Evolutionary conservation across 2,329 filamentous ascomycete species (phyloP).

Genomic region (Juglanconis juglandina): DNA sequence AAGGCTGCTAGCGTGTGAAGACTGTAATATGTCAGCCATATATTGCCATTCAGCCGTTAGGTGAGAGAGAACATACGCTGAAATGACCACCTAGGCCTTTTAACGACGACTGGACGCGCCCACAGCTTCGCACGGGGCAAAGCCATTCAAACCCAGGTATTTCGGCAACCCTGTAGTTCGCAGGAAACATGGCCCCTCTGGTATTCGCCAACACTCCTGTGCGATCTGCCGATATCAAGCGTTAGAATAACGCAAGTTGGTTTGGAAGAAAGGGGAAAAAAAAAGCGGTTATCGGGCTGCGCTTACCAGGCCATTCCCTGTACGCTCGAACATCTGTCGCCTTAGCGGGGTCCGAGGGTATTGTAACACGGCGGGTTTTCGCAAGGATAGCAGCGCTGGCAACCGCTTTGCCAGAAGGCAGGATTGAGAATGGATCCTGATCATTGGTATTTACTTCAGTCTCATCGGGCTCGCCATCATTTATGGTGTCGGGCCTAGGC

Average conservation of each 20-base stretch:
- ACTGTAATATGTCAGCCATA: neutral
- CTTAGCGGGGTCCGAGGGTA: neutral
- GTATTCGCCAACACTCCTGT: neutral
- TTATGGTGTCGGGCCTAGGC: neutral
- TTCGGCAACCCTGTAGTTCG: neutral
- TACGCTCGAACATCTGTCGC: slow-evolving; percentile 11
- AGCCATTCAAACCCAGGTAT: slow-evolving; percentile 6
- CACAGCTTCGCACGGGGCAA: slow-evolving; percentile 4
- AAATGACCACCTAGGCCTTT: neutral
- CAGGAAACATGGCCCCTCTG: slow-evolving; percentile 2
- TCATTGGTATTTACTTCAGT: neutral
- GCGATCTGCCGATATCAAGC: neutral
- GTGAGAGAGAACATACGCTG: neutral
- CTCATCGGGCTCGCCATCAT: neutral
- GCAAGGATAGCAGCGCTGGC: neutral
- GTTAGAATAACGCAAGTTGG: neutral
- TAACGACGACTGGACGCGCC: neutral
- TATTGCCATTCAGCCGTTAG: neutral
- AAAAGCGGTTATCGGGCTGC: no score
- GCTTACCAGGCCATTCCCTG: slow-evolving; percentile 10
- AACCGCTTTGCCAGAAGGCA: neutral
- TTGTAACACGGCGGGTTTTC: neutral
- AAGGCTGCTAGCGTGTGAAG: neutral
- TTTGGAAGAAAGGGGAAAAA: neutral
- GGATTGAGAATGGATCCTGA: neutral